Evolutionary conservation across 2,329 filamentous ascomycete genomes (phyloP).

Genomic region (Penicillium nordicum): DNA sequence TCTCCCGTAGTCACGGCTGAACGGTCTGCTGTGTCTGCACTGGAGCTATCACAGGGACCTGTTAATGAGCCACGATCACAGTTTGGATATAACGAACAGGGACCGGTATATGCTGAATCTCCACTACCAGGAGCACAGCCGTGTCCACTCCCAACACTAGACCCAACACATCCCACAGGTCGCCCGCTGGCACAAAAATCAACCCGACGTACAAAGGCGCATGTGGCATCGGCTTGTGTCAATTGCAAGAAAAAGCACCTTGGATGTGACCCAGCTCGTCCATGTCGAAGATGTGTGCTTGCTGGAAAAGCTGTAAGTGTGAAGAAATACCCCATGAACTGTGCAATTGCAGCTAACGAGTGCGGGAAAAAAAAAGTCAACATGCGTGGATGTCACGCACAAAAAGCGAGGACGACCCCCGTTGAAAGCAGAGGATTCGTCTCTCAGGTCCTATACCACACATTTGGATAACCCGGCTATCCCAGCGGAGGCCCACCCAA

Average conservation of each 20-base stretch:
- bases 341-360: neutral
- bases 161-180: slow-evolving; percentile 20
- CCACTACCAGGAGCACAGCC: slow-evolving; percentile 18
- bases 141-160: slow-evolving; percentile 27
- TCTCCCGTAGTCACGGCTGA: slow-evolving; percentile 19
- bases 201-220: slow-evolving; percentile 46
- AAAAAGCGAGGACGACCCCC: slow-evolving; percentile 47
- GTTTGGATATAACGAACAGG: slow-evolving; percentile 20
- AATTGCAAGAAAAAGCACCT: slow-evolving; percentile 50
- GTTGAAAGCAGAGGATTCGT: slow-evolving; percentile 42
- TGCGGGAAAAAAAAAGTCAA: slow-evolving; percentile 30
- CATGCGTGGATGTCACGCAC: slow-evolving; percentile 47
- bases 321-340: neutral
- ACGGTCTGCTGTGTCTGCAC: slow-evolving; percentile 7
- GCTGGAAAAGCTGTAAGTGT: slow-evolving; percentile 46
- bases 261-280: slow-evolving; percentile 45
- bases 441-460: slow-evolving; percentile 31
- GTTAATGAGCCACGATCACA: slow-evolving; percentile 21
- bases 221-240: slow-evolving; percentile 48
- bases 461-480: slow-evolving; percentile 27
- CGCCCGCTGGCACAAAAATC: slow-evolving; percentile 36
- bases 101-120: slow-evolving; percentile 10
- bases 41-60: slow-evolving; percentile 16
- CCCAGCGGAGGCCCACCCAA: slow-evolving; percentile 26
- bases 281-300: slow-evolving; percentile 46